Evolutionary conservation across 2,329 filamentous ascomycete genomes (phyloP), one percentile per base, ranked within the genome.

Genomic region (Sporothrix humicola): DNA sequence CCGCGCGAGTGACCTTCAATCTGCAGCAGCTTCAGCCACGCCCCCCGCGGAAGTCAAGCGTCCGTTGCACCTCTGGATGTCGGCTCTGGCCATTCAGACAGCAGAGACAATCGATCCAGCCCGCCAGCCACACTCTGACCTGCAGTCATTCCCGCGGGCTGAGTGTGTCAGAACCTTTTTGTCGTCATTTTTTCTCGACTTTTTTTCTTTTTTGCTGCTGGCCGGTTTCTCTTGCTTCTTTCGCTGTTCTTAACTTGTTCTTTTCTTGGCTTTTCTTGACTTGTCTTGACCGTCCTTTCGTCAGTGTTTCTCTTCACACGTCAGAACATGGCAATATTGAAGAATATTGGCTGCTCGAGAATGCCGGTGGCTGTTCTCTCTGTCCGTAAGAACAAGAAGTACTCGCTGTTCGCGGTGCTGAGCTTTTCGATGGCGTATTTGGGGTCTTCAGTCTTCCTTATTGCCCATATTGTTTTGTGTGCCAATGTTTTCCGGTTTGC

Each of bases 111-210:
- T 37, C 23, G 63, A 48, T 31, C 44, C 44, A 50, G 23, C 44
- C 44, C 26, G 65, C 46, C 46, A 68, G 65, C 65, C 65, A 68
- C 65, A 52, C 46, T 68, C 44, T 9, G 61, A 48, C 44, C 23
- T 68, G 65, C 65, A 52, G 65, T 68, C 65, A 52, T 13, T 68
- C 46, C 23, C 59, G 31, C 17, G 71, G 48, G 71, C 58, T 72
- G 70, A 50, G 23, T 37, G 46, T 17, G 56, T 37, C 69, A 65
- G 58, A 59, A 65, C 59, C 46, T 26, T 65, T 13, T 48, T 68
- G 31, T 37, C 31, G 31, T 37, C 31, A 20, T 46, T 48, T 13
- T 46, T 20, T 26, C 13, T 56, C 31, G 17, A 48, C 52, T 48
- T 58, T 37, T 4, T 37, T 44, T 54, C n/a, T n/a, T 15, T 37